Evolutionary conservation across 2,329 filamentous ascomycete species (phyloP), one percentile per base, ranked within the genome.

Genomic region (Aspergillus intermedius): DNA sequence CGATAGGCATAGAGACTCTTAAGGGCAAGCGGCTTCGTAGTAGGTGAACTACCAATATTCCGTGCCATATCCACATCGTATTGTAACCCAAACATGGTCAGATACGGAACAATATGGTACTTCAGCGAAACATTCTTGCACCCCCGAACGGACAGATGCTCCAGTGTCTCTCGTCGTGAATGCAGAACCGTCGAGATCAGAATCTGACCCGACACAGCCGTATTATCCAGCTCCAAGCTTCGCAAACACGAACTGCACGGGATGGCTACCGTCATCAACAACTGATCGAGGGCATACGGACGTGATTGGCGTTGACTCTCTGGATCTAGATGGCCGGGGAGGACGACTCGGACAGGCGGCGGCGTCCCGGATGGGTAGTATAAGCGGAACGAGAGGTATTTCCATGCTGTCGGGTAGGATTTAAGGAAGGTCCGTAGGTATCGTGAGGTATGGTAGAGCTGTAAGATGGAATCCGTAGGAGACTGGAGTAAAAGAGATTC

Each of bases 101-200:
- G 71, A 55, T 80, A 82, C 2, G 80, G 80, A 46, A 82, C 77
- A 51, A 83, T 78, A 58, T 83, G 79, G 59, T 83, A 82, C 60
- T 83, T 83, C 54, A 83, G 74, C 10, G 79, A 82, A 34, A 83
- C 80, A 60, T 83, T 81, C 65, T 82, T 81, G 70, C 80, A 83
- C 17, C 80, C 80, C 19, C 80, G 76, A 43, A 82, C 78, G 1
- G 79, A 82, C 41, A 83, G 70, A 58, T 83, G 79, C 58, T 78
- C 73, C 42, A 83, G 67, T 0, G 77, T 80, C 47, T 75, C 72
- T 48, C 76, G 73, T 25, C 78, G 74, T 37, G 76, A 71, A 52
- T 77, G 72, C 45, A 82, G 66, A 15, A 83, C 77, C 17, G 72
- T 77, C 34, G 73, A 74, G 7, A 77, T 76, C 42, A 83, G 70